A percentile compares a stretch with the other conserved stretches of the same genome.
Conservation (phyloP, 495 filamentous ascomycete genomes). For the Lineolata rhizophorae region DNA sequence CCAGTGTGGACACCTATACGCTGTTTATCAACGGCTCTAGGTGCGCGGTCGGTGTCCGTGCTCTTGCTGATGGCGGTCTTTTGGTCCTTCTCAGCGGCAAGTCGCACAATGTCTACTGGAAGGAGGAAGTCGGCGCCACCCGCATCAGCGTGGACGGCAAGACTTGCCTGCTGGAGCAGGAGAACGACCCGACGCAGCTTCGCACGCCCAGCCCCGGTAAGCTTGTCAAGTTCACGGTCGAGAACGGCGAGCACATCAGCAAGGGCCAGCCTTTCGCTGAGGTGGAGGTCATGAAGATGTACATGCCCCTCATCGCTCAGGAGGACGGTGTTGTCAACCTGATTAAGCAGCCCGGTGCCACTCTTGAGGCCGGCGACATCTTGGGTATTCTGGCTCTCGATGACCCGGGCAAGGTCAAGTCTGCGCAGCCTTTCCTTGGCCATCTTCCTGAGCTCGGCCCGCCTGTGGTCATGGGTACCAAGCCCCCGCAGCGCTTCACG, state of each 20-base stretch:
- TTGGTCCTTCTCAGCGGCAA: slow-evolving; percentile 72
- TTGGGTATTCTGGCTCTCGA: slow-evolving; percentile 94
- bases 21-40: slow-evolving; percentile 99
- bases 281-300: slow-evolving; percentile 99
- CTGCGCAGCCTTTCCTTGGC: slow-evolving; percentile 86
- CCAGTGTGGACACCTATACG: slow-evolving; percentile 84
- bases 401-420: slow-evolving; percentile 90
- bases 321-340: slow-evolving; percentile 94
- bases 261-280: slow-evolving; percentile 90
- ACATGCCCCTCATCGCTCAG: slow-evolving; percentile 94
- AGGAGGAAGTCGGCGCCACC: slow-evolving; percentile 89
- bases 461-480: slow-evolving; percentile 70
- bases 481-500: slow-evolving; percentile 74
- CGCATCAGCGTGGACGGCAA: slow-evolving; percentile 93
- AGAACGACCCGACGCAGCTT: slow-evolving; percentile 96
- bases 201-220: slow-evolving; percentile 91
- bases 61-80: slow-evolving; percentile 85
- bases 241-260: slow-evolving; percentile 86
- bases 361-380: slow-evolving; percentile 95
- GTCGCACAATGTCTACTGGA: slow-evolving; percentile 98
- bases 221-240: slow-evolving; percentile 93
- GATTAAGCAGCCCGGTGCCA: slow-evolving; percentile 96
- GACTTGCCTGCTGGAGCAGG: slow-evolving; percentile 92
- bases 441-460: slow-evolving; percentile 75
- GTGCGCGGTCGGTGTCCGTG: slow-evolving; percentile 80